A percentile compares a stretch with the other conserved stretches of the same genome.
These are phyloP conservation scores for Kluyveromyces dobzhanskii DNA, from an alignment of 805 yeast species.

Conservation along the genomic window DNA sequence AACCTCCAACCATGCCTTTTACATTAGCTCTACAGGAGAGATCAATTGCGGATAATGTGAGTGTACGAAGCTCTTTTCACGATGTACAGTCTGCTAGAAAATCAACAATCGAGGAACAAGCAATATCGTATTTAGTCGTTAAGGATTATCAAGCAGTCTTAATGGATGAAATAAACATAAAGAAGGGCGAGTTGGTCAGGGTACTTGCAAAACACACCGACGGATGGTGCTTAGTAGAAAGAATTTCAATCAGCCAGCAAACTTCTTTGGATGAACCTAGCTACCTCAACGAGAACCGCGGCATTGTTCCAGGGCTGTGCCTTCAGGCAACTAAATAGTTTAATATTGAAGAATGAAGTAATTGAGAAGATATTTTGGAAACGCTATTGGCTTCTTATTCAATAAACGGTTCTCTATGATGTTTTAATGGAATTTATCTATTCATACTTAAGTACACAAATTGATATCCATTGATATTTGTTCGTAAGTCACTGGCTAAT, in stretches of 20 bases:
- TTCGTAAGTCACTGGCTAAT: too few relatives aligned
- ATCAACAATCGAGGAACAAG: background rate
- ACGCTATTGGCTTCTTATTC: too few relatives aligned
- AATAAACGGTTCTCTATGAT: too few relatives aligned
- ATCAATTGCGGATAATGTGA: too few relatives aligned
- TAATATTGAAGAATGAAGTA: slow-evolving; percentile 1
- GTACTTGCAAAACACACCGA: slow-evolving; percentile 35
- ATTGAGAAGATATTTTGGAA: slow-evolving; percentile 4
- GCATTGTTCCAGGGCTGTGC: slow-evolving; percentile 35
- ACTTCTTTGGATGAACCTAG: slow-evolving; percentile 10
- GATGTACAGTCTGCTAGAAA: background rate
- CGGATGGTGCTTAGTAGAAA: slow-evolving; percentile 37
- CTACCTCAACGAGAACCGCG: slow-evolving; percentile 32
- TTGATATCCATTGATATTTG: too few relatives aligned
- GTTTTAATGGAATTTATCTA: too few relatives aligned
- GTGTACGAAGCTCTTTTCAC: background rate
- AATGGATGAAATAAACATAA: slow-evolving; percentile 31
- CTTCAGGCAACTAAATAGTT: slow-evolving; percentile 9
- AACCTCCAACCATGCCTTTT: background rate
- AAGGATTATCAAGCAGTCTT: slow-evolving; percentile 25
- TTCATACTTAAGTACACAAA: too few relatives aligned
- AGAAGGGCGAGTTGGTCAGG: slow-evolving; percentile 27
- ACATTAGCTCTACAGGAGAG: background rate
- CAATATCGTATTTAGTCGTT: slow-evolving; percentile 14
- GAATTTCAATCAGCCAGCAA: slow-evolving; percentile 1